Base-by-base conservation (phyloP, 805 yeast species). In the Pichia deserticola region DNA sequence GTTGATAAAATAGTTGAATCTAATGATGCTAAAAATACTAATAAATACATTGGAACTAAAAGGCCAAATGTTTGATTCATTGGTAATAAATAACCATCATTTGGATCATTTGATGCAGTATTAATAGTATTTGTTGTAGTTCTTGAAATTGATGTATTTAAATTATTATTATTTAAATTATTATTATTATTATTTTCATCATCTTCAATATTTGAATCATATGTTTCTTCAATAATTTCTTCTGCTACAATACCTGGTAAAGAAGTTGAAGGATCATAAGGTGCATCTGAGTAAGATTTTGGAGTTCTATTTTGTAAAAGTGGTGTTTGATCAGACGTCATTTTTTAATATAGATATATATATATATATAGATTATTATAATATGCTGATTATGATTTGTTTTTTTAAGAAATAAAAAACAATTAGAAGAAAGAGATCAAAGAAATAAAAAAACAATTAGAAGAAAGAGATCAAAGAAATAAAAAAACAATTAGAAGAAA, bases 1-100 rank as follows among this genome's bases (percentile, higher is more conserved):
- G 89, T 83, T 0, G 89, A 76, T 15, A 84, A 82, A 29, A 84
- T 76, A 0, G 90, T 84, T 20, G 78, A 72, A 59, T 84, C 92
- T 51, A 84, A 61, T 0, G 90, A 81, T 3, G 86, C 80, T 38
- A 84, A 67, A 56, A 79, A 82, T 0, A 78, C 71, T 40, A 76
- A 71, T 27, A 74, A 55, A 48, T 70, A 76, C 65, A 75, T 62
- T 12, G 77, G 73, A 0, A 65, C 60, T 49, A 76, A 60, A 11
- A 75, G 69, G 28, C 72, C 49, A 30, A 60, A 55, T 10, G 65
- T 47, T 43, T 64, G 60, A 4, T 51, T 42, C 35, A 53, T 55
- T 7, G 71, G 65, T 32, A 66, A 58, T n/a, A 60, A 42, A 36
- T 56, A 65, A 10, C 60, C 67, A 11, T 46, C 49, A 39, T 45